phyloP scores from a whole-genome alignment of 2,329 filamentous ascomycete species.

The Xylariaceae sp. region DNA sequence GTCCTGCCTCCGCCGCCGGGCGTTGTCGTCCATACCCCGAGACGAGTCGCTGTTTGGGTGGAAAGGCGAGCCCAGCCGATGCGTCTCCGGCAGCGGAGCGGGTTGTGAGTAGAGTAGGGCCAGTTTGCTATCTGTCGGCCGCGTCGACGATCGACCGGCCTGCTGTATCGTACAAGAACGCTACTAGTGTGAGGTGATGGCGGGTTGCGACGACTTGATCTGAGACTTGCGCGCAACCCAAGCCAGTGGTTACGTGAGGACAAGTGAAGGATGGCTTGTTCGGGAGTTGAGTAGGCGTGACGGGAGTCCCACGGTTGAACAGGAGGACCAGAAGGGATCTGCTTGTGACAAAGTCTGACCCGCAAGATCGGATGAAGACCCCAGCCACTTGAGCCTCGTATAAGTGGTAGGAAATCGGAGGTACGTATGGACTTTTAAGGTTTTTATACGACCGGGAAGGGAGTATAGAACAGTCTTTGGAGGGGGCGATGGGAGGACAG shows the following conservation, averaged over 20 bases:
- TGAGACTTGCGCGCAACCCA: slow-evolving; percentile 8
- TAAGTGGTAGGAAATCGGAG: background rate
- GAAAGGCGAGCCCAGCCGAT: slow-evolving; percentile 59
- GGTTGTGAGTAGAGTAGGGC: slow-evolving; percentile 57
- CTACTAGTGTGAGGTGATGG: slow-evolving; percentile 9
- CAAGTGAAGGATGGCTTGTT: slow-evolving; percentile 16
- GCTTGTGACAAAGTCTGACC: slow-evolving; percentile 17
- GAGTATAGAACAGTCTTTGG: slow-evolving; percentile 12
- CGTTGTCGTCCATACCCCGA: slow-evolving; percentile 75
- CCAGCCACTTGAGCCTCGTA: background rate
- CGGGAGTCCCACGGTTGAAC: slow-evolving; percentile 9
- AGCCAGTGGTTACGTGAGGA: slow-evolving; percentile 16
- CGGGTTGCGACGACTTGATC: slow-evolving; percentile 7
- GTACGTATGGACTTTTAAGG: slow-evolving; percentile 1
- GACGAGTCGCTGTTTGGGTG: slow-evolving; percentile 49
- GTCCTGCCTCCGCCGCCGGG: slow-evolving; percentile 70
- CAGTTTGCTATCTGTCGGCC: slow-evolving; percentile 52
- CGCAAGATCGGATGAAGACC: background rate
- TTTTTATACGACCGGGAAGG: slow-evolving; percentile 16
- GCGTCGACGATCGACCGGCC: slow-evolving; percentile 29
- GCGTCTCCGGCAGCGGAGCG: slow-evolving; percentile 62
- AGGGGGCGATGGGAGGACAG: slow-evolving; percentile 16
- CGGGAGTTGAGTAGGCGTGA: slow-evolving; percentile 15
- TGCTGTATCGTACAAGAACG: slow-evolving; percentile 12
- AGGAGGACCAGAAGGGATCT: slow-evolving; percentile 15